phyloP scores from a whole-genome alignment of 2,329 filamentous ascomycete genomes.

The Orbilia javanica region DNA sequence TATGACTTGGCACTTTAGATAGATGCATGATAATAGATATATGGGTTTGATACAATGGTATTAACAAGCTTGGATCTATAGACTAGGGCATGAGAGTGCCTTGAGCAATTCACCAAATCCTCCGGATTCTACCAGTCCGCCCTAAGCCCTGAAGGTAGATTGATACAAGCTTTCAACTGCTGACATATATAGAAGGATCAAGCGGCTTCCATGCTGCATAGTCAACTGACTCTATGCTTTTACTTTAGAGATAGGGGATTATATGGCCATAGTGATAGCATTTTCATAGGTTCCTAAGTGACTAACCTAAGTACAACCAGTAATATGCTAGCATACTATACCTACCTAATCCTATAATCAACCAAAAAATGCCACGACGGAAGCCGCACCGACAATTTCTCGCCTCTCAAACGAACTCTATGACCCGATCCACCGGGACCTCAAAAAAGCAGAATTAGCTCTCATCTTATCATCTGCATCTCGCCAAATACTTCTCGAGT shows the following conservation, averaged over 20 bases:
- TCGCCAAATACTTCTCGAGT: not conserved
- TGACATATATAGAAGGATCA: too few relatives aligned
- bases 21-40: too few relatives aligned
- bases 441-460: not conserved
- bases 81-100: too few relatives aligned
- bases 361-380: slow-evolving; percentile 12
- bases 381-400: slow-evolving; percentile 3
- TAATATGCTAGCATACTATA: not conserved
- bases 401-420: not conserved
- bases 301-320: too few relatives aligned
- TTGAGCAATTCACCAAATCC: too few relatives aligned
- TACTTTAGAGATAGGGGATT: not conserved
- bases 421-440: not conserved
- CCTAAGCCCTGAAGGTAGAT: not conserved
- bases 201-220: too few relatives aligned
- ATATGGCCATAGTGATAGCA: not conserved
- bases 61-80: too few relatives aligned
- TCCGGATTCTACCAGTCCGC: not conserved
- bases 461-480: not conserved
- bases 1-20: too few relatives aligned
- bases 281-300: too few relatives aligned
- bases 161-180: not conserved
- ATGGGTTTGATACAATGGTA: too few relatives aligned
- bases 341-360: not conserved
- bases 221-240: too few relatives aligned